phyloP scores from a whole-genome alignment of 148 eudicot species.

The Nepenthes mirabilis region DNA sequence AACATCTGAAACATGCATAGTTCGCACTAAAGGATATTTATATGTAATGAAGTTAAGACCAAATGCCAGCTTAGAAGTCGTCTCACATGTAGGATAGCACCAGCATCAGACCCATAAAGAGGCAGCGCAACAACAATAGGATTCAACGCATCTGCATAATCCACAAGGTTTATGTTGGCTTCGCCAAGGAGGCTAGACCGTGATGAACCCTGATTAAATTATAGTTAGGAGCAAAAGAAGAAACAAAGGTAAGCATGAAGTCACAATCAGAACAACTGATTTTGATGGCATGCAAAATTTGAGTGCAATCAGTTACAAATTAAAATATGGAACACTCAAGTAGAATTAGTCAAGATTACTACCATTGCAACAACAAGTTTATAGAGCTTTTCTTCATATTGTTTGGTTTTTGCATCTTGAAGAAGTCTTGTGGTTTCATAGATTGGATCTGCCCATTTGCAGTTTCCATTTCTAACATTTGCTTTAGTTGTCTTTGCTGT shows the following conservation, averaged over 20 bases:
- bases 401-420: slow-evolving; percentile 67
- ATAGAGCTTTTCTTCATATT: slow-evolving; percentile 83
- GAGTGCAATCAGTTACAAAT: neutral
- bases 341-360: slow-evolving; percentile 6
- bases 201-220: slow-evolving; percentile 64
- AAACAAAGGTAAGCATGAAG: slow-evolving; percentile 2
- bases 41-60: neutral
- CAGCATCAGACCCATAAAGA: slow-evolving; percentile 80
- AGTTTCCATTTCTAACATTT: slow-evolving; percentile 85
- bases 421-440: slow-evolving; percentile 98
- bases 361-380: slow-evolving; percentile 94
- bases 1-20: neutral
- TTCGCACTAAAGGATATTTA: neutral
- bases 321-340: neutral
- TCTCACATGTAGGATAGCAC: slow-evolving; percentile 80
- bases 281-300: neutral
- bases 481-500: slow-evolving; percentile 89
- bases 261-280: neutral
- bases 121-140: slow-evolving; percentile 62
- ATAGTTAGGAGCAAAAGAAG: neutral
- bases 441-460: slow-evolving; percentile 98
- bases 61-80: neutral
- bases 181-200: slow-evolving; percentile 90
- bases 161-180: slow-evolving; percentile 87
- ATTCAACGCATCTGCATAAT: slow-evolving; percentile 74